Evolutionary conservation across 2,329 filamentous ascomycete genomes (phyloP), one percentile per base, ranked within the genome.

Genomic region (Endocalyx cinctus): DNA sequence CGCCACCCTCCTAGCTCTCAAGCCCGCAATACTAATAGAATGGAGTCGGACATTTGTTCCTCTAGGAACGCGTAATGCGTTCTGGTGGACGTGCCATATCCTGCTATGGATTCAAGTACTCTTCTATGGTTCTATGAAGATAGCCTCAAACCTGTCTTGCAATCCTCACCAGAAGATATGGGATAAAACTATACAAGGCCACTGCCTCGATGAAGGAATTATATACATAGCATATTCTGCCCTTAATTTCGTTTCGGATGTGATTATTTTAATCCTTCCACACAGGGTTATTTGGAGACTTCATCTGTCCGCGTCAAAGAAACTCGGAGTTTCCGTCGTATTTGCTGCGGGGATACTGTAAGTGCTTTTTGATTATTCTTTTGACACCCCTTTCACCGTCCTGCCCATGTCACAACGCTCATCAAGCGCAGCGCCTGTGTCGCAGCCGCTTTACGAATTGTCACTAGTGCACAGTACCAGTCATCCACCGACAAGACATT

Each of bases 71-170:
- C 41, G 34, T 1, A 42, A 41, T 17, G 17, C 18, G 4, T 55
- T 56, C 38, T 52, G 47, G 20, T 41, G 45, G 35, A 45, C 31
- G 2, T 42, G 45, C 27, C 37, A 41, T 13, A n/a, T 34, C 13
- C 31, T 48, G 1, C 36, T 57, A 16, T 32, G 25, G 4, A 18
- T 53, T 13, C 38, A 50, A n/a, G 33, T 39, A 2, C 22, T 45
- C 0, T 53, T 50, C 37, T 48, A 48, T 12, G 13, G 15, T 4
- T 25, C 45, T 22, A n/a, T n/a, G n/a, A 46, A 54, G 31, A 41
- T 51, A 16, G 15, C 45, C 16, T 42, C 49, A 16, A 47, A 52
- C 18, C 45, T 58, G 18, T 43, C 54, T 16, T 59, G 56, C 34
- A 34, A 29, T 6, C 56, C 56, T 0, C 29, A 51, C 12, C 20